Base-by-base conservation (phyloP, 2,329 filamentous ascomycete species). In the Nothopassalora personata region DNA sequence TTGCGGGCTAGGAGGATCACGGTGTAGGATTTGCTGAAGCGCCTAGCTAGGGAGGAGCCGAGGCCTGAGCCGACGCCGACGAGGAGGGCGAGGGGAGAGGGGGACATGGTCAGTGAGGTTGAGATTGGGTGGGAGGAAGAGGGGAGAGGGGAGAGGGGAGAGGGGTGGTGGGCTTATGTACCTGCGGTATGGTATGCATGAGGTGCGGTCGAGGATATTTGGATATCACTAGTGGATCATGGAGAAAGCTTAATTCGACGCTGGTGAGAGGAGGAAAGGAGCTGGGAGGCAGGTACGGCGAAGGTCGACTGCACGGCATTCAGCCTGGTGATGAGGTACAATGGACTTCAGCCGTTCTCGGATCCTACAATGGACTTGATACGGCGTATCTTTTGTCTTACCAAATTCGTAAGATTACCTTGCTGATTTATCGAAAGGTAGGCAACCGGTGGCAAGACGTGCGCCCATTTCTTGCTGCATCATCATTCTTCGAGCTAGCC, bases 31-130 rank as follows among this genome's bases (percentile, higher is more conserved):
- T 84, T 69, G 36, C 81, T 80, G 65, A 86, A 86, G 58, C 77
- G 80, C 56, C 81, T 77, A 34, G 83, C 83, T 11, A 86, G 77
- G 3, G 80, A 77, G 18, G 82, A 82, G 18, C 83, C 83, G 28
- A 79, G 90, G 60, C 88, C 87, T 7, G 85, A 76, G n/a, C 88
- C 88, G 48, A 84, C 86, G 54, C 88, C 88, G 11, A 86, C 86
- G 58, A 91, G 74, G 59, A 90, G 75, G 51, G 86, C 83, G 71
- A 85, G 49, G 67, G 88, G 80, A 65, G 53, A 57, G 23, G 18
- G 13, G 1, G 36, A 3, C 3, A 46, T 19, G 5, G 34, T 57
- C 4, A 3, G 28, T 9, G 45, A 49, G 1, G 54, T 50, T 8
- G 15, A 9, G 54, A 19, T 39, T 7, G 31, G 15, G 45, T 43